Conservation (phyloP, 2,329 filamentous ascomycete species). For the Aureobasidium subglaciale region DNA sequence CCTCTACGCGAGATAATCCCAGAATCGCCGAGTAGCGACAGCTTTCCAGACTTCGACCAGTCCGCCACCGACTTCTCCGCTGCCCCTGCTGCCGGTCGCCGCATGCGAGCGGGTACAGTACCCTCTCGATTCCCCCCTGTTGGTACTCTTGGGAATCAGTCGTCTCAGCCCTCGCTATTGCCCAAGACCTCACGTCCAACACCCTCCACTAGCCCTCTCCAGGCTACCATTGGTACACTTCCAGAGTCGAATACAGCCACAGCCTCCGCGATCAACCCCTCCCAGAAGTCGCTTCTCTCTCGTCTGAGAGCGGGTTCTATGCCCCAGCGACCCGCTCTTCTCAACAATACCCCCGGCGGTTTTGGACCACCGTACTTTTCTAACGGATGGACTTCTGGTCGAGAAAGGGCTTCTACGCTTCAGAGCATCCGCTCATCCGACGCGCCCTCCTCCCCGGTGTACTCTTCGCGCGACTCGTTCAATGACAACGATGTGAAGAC, state of each 20-base stretch:
- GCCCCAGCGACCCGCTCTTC: slow-evolving; percentile 74
- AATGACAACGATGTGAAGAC: slow-evolving; percentile 87
- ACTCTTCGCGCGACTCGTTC: slow-evolving; percentile 77
- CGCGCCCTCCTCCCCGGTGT: slow-evolving; percentile 76
- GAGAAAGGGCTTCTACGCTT: slow-evolving; percentile 80
- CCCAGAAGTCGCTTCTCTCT: slow-evolving; percentile 53
- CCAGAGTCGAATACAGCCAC: neutral
- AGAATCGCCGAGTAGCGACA: slow-evolving; percentile 86
- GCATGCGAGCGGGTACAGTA: slow-evolving; percentile 89
- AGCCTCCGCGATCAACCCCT: slow-evolving; percentile 13
- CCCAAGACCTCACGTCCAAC: slow-evolving; percentile 78
- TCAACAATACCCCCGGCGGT: slow-evolving; percentile 49
- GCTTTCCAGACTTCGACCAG: slow-evolving; percentile 82
- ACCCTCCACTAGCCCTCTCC: slow-evolving; percentile 80
- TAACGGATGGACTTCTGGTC: slow-evolving; percentile 73
- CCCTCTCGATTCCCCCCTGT: slow-evolving; percentile 86
- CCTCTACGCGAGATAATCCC: slow-evolving; percentile 95
- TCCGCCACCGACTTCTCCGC: slow-evolving; percentile 56
- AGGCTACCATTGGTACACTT: slow-evolving; percentile 32
- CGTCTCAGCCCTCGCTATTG: slow-evolving; percentile 51
- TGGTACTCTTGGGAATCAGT: slow-evolving; percentile 54
- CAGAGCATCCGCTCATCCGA: slow-evolving; percentile 85
- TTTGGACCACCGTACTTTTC: slow-evolving; percentile 87
- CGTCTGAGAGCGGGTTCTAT: slow-evolving; percentile 87
- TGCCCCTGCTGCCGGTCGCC: slow-evolving; percentile 60